These are phyloP conservation scores for Parastagonospora nodorum DNA, from an alignment of 2,329 filamentous ascomycete genomes.

Conservation along the genomic window DNA sequence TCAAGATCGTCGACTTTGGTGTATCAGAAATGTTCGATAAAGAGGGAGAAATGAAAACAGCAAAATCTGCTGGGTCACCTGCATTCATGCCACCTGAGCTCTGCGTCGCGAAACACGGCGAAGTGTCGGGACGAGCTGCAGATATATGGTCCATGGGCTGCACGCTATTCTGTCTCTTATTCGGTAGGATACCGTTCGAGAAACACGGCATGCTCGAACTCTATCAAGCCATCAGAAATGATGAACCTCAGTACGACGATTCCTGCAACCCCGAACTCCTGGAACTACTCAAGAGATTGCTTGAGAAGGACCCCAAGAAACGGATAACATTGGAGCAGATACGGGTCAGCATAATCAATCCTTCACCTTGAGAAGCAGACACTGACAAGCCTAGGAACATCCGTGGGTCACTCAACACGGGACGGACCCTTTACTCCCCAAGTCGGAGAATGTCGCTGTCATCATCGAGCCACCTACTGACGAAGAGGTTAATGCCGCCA, in stretches of 20 bases:
- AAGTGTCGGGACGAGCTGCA: conserved; percentile 84
- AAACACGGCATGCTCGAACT: conserved; percentile 79
- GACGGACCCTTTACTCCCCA: conserved; percentile 75
- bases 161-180: conserved; percentile 89
- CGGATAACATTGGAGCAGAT: conserved; percentile 83
- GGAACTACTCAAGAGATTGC: conserved; percentile 72
- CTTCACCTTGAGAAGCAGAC: neutral
- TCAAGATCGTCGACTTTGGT: conserved; percentile 98
- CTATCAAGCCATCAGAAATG: conserved; percentile 83
- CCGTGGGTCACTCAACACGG: conserved; percentile 89
- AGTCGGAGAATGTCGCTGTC: conserved; percentile 83
- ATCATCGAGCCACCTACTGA: conserved; percentile 84
- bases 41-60: conserved; percentile 81
- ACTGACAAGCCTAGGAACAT: conserved; percentile 68
- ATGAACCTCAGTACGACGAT: conserved; percentile 65
- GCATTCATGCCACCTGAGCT: conserved; percentile 94
- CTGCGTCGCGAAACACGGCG: conserved; percentile 82
- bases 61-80: conserved; percentile 91
- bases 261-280: conserved; percentile 71
- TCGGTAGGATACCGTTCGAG: conserved; percentile 87
- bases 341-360: conserved; percentile 63
- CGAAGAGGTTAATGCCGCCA: conserved; percentile 86
- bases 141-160: conserved; percentile 99
- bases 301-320: conserved; percentile 84
- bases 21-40: conserved; percentile 99